These are phyloP conservation scores for Hyaloscypha hepaticicola DNA, from an alignment of 495 filamentous ascomycete genomes.

Conservation along the genomic window DNA sequence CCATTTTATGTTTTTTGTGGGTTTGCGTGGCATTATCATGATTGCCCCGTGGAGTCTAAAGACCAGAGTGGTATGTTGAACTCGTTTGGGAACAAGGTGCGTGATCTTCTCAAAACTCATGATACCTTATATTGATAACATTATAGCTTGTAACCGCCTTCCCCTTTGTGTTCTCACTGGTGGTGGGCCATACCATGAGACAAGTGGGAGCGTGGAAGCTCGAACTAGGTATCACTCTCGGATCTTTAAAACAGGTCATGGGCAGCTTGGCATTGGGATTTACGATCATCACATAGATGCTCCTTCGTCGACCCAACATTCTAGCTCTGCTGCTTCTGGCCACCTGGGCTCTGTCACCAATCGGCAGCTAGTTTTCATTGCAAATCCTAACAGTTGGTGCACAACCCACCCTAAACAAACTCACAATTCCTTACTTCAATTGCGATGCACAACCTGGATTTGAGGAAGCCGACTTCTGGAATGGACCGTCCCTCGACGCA, in stretches of 20 bases:
- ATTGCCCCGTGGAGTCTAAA: neutral
- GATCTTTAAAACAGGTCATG: conserved; percentile 11
- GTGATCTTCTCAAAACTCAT: neutral
- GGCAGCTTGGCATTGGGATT: conserved; percentile 1
- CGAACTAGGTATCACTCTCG: conserved; percentile 2
- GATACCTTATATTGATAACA: neutral
- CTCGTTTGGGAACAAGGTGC: neutral
- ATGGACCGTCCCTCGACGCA: conserved; percentile 2
- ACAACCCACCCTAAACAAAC: neutral
- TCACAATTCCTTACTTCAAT: conserved; percentile 5
- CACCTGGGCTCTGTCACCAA: conserved; percentile 11
- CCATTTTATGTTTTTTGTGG: neutral
- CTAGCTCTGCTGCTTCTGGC: neutral
- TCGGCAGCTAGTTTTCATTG: conserved; percentile 16
- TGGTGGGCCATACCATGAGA: neutral
- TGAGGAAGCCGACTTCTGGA: neutral
- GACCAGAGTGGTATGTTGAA: neutral
- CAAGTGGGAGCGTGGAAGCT: conserved; percentile 8
- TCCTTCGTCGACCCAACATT: neutral
- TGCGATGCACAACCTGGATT: neutral
- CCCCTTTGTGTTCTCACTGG: conserved; percentile 11
- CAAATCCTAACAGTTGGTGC: neutral
- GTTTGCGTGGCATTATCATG: neutral
- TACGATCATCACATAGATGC: neutral
- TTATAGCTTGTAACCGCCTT: conserved; percentile 13